Evolutionary conservation across 345 rosid genomes (phyloP).

Genomic region (Moricandia arvensis): DNA sequence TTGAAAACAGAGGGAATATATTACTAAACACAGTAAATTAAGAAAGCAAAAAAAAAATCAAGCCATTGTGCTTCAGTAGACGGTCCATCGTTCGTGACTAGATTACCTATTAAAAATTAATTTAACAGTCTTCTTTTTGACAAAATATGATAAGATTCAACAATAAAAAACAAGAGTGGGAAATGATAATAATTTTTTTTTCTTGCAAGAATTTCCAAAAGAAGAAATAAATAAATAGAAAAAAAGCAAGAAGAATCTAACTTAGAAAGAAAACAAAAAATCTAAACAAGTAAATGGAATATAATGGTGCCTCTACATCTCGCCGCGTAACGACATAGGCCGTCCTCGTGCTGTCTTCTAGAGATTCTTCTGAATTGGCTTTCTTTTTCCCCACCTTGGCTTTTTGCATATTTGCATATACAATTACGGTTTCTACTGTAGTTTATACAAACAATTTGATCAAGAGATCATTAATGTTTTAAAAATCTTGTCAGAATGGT

Average conservation of each 20-base stretch:
- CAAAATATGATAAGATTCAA: conserved; percentile 21
- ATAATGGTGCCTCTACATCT: conserved; percentile 5
- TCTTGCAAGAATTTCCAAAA: conserved; percentile 8
- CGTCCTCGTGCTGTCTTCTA: conserved; percentile 15
- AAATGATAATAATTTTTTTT: background rate
- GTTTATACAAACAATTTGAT: too few species aligned
- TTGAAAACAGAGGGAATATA: too few species aligned
- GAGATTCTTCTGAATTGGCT: conserved; percentile 13
- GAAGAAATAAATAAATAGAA: conserved; percentile 4
- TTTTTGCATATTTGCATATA: background rate
- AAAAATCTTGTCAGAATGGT: too few species aligned
- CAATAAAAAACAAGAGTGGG: background rate
- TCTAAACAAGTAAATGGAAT: conserved; percentile 12
- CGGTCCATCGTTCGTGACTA: background rate
- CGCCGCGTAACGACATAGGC: conserved; percentile 35
- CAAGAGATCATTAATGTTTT: too few species aligned
- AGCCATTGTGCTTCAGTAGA: background rate
- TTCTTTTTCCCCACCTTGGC: background rate
- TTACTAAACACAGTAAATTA: too few species aligned
- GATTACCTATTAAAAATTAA: background rate
- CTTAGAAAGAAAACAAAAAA: background rate
- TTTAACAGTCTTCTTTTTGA: background rate
- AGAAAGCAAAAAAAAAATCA: too few species aligned
- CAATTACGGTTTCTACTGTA: too few species aligned
- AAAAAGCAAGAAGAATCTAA: conserved; percentile 21